These are phyloP conservation scores for Fusarium miscanthi DNA, from an alignment of 2,329 filamentous ascomycete genomes.

Conservation along the genomic window DNA sequence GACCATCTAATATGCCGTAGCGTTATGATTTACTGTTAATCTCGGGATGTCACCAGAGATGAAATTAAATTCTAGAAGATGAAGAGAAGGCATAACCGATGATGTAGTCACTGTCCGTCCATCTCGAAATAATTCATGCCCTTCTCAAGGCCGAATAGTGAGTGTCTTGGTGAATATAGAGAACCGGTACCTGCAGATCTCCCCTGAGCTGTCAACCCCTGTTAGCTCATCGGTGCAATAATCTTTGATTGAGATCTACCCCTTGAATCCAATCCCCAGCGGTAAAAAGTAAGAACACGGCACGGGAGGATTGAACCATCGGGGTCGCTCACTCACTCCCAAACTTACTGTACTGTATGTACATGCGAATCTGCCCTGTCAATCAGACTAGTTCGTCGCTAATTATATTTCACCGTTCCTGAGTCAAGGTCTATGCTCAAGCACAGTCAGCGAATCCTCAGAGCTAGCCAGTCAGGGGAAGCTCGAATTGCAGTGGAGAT, in stretches of 20 bases:
- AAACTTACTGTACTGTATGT: neutral
- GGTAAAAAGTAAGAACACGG: neutral
- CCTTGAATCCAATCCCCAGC: slow-evolving; percentile 14
- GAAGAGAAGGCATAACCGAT: neutral
- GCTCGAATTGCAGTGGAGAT: slow-evolving; percentile 18
- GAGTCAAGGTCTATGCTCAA: slow-evolving; percentile 10
- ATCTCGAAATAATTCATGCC: neutral
- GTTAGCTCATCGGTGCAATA: slow-evolving; percentile 8
- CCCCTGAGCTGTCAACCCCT: slow-evolving; percentile 23
- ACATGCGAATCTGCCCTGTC: slow-evolving; percentile 5
- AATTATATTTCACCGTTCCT: slow-evolving; percentile 19
- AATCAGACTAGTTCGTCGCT: slow-evolving; percentile 6
- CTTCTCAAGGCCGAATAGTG: neutral
- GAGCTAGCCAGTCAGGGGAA: slow-evolving; percentile 1
- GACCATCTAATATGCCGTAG: slow-evolving; percentile 33
- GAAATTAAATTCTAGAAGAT: slow-evolving; percentile 18
- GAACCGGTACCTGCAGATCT: neutral
- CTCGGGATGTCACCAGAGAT: slow-evolving; percentile 29
- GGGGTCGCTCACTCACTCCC: neutral
- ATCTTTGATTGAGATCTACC: slow-evolving; percentile 38
- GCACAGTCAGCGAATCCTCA: slow-evolving; percentile 7
- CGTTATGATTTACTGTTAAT: slow-evolving; percentile 27
- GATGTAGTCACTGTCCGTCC: neutral
- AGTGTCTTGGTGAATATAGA: neutral
- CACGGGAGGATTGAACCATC: slow-evolving; percentile 6